phyloP scores from a whole-genome alignment of 2,329 filamentous ascomycete species.

The Lachnellula arida region DNA sequence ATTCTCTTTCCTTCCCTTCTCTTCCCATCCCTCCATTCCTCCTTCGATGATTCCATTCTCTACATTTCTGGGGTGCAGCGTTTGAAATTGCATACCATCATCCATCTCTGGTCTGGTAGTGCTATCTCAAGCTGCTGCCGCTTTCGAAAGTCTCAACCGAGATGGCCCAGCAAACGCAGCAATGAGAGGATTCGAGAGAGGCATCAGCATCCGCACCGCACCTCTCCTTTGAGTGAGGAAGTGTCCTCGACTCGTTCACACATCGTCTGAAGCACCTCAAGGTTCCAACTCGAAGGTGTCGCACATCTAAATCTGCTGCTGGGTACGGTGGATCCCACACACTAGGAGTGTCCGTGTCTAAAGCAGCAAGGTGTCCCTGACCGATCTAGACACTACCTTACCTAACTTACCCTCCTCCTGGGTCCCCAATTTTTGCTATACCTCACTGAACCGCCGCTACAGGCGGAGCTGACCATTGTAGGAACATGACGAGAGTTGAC shows the following conservation, averaged over 20 bases:
- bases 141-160: slow-evolving; percentile 13
- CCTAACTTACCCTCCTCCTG: neutral
- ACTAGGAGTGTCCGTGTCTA: slow-evolving; percentile 3
- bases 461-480: neutral
- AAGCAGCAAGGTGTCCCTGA: slow-evolving; percentile 19
- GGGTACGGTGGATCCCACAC: neutral
- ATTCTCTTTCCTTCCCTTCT: neutral
- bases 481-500: neutral
- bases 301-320: slow-evolving; percentile 3
- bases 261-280: slow-evolving; percentile 1
- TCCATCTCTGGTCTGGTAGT: neutral
- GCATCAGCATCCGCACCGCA: slow-evolving; percentile 7
- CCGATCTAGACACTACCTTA: slow-evolving; percentile 11
- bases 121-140: slow-evolving; percentile 9
- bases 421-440: slow-evolving; percentile 11
- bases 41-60: neutral
- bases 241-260: slow-evolving; percentile 4
- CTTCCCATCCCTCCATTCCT: slow-evolving; percentile 1
- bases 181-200: slow-evolving; percentile 5
- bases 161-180: slow-evolving; percentile 14
- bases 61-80: neutral
- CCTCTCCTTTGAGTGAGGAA: neutral
- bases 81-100: slow-evolving; percentile 1
- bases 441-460: slow-evolving; percentile 1
- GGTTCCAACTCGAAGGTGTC: slow-evolving; percentile 5